Conservation (phyloP, 306 rosid species). For the Malus orientalis region DNA sequence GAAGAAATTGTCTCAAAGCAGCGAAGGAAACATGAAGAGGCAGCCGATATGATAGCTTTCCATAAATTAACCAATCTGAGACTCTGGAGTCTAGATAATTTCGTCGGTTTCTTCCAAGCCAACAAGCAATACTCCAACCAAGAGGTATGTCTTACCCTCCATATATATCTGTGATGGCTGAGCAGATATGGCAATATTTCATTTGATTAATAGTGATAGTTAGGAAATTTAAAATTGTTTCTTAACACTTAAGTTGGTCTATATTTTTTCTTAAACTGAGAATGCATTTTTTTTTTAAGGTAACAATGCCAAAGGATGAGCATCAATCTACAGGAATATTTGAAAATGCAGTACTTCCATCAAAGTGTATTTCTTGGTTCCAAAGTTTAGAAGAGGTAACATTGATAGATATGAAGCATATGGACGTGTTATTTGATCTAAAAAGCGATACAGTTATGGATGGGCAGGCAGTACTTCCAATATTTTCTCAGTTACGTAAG, state of each 20-base stretch:
- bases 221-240: background rate
- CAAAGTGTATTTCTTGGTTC: background rate
- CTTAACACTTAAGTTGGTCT: too few species aligned
- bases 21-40: background rate
- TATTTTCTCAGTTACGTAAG: background rate
- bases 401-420: accelerated
- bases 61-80: background rate
- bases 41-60: background rate
- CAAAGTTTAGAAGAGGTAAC: background rate
- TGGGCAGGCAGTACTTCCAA: background rate
- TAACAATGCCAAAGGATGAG: background rate
- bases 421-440: background rate
- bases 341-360: background rate
- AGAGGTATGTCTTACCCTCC: background rate
- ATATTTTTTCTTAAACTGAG: too few species aligned
- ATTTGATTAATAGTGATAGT: background rate
- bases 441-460: background rate
- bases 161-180: background rate
- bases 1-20: background rate
- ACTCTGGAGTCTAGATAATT: accelerated
- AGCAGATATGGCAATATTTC: background rate
- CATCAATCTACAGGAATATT: background rate
- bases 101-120: background rate
- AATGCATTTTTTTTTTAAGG: background rate
- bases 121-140: background rate